A percentile compares a stretch with the other conserved stretches of the same genome.
phyloP scores from a whole-genome alignment of 345 rosid genomes.

The Eucalyptus melliodora region DNA sequence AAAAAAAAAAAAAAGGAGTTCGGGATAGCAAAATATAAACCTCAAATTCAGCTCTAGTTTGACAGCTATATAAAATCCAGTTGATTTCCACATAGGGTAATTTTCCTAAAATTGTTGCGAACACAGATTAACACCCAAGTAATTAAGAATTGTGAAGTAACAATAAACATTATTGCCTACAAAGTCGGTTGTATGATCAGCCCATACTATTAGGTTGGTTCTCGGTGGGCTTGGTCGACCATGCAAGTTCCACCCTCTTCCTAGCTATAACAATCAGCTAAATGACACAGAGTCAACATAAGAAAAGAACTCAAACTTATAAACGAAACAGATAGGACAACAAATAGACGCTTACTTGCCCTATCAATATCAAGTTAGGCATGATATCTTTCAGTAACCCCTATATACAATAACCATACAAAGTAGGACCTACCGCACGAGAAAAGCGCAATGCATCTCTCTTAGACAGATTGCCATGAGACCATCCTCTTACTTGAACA shows the following conservation, averaged over 20 bases:
- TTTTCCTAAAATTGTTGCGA: background rate
- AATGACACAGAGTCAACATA: background rate
- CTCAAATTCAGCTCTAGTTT: background rate
- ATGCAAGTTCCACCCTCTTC: background rate
- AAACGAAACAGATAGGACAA: background rate
- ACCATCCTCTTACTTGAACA: conserved; percentile 98
- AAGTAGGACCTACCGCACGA: conserved; percentile 49
- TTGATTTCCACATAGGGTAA: background rate
- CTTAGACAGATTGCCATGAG: conserved; percentile 86
- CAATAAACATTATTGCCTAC: background rate
- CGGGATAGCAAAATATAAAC: background rate
- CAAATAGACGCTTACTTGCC: background rate
- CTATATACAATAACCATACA: background rate
- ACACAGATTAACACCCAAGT: background rate
- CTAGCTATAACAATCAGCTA: background rate
- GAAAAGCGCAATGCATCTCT: conserved; percentile 93
- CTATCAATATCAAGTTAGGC: background rate
- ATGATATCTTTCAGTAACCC: background rate
- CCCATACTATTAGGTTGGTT: background rate
- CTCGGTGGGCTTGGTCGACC: background rate
- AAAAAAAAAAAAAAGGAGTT: background rate
- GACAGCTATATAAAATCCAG: background rate
- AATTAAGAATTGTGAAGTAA: background rate
- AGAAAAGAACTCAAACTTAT: background rate
- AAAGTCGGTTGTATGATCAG: background rate